phyloP scores from a whole-genome alignment of 148 eudicot genomes.

The Diospyros kaki region DNA sequence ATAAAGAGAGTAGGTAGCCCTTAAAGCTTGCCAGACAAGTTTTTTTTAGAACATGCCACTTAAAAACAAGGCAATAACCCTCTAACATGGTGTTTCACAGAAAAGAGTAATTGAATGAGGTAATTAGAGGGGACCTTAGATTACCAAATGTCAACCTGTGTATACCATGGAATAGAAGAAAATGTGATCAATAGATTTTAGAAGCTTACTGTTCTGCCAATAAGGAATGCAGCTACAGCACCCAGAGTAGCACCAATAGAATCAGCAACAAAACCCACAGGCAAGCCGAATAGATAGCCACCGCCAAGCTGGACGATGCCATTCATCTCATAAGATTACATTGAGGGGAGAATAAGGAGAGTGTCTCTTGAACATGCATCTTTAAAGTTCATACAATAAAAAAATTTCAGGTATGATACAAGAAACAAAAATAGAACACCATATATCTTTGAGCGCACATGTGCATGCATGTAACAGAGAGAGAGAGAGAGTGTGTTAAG shows the following conservation, averaged over 20 bases:
- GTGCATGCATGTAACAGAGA: background rate
- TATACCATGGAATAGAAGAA: background rate
- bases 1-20: no score
- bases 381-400: background rate
- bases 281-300: conserved; percentile 93
- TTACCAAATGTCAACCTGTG: background rate
- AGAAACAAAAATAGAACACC: background rate
- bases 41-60: no score
- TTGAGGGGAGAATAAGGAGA: background rate
- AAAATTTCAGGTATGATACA: background rate
- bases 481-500: background rate
- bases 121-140: background rate
- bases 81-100: no score
- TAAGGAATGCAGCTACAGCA: conserved; percentile 83
- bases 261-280: conserved; percentile 84
- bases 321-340: no score
- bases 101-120: no score
- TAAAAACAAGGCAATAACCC: background rate
- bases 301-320: conserved; percentile 72
- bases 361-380: background rate
- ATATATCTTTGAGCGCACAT: background rate
- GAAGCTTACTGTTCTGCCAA: conserved; percentile 83
- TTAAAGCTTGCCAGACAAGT: no score
- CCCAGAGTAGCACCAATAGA: conserved; percentile 87
- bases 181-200: background rate